Base-by-base conservation (phyloP, 257 asterid genomes). In the Ilex asprella region DNA sequence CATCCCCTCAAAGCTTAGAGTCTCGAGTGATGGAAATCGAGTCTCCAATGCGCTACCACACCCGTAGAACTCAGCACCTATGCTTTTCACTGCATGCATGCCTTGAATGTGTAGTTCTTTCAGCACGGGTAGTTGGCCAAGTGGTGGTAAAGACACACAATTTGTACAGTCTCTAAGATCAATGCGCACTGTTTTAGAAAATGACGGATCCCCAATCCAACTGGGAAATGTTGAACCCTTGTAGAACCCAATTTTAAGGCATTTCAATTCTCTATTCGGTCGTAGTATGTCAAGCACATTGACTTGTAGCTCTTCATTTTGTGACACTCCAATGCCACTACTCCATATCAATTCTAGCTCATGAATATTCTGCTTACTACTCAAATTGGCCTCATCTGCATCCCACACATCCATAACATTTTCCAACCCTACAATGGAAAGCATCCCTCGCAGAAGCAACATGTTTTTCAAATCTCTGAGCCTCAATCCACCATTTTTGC, bases 1-100 rank as follows among this genome's bases (percentile, higher is more conserved):
- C 77, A 72, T 62, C 61, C 63, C 70, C 14, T n/a, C 55, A 53
- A 73, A 73, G 41, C 41, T 58, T 30, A 73, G 62, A 30, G 12
- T 64, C 61, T 73, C 64, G 21, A 73, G 62, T 29, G 70, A 63
- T 54, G 67, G 27, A 21, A 21, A 21, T 21, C 27, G 27, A 21
- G 27, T 21, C 27, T 21, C 27, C 27, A 21, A 21, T 21, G 27
- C 27, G 27, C 27, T 21, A 21, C 27, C 27, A 21, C 1, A 0
- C 27, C 27, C 27, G 27, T 21, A 21, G 27, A 21, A 21, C 27
- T 21, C 27, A 21, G 27, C 27, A 21, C 27, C 27, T 21, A 21
- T 21, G 27, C 27, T 21, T 21, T 21, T 21, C 27, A 21, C 27
- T 21, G 27, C 27, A 21, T 21, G 27, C 27, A 21, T 21, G 27